Percentiles rank a stretch among this genome's conserved stretches.
phyloP scores from a whole-genome alignment of 139 green algal species.

The Chlamydomonas schloesseri region DNA sequence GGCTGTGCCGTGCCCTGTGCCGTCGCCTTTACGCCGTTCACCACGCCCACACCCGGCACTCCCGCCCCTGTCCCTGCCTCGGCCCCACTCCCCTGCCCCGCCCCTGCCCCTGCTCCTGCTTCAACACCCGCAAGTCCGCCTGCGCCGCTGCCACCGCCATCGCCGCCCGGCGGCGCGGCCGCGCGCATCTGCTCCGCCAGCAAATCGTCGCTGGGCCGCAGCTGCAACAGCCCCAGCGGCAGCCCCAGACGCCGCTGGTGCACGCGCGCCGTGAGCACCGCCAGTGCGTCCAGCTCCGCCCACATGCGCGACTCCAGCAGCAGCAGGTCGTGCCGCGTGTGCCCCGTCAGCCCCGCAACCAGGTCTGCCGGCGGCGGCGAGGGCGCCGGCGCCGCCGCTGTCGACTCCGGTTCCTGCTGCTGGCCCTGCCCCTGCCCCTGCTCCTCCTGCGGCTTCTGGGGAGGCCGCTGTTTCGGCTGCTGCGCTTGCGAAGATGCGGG shows the following conservation, averaged over 20 bases:
- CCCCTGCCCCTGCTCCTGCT: too few species aligned
- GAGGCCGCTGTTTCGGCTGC: too few species aligned
- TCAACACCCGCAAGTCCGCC: too few species aligned
- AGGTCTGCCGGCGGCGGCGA: not conserved
- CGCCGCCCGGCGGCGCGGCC: not conserved
- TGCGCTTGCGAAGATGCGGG: too few species aligned
- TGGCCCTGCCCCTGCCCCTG: too few species aligned
- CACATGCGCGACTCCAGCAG: constrained; percentile 57
- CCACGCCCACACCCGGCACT: not conserved
- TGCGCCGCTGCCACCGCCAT: not conserved
- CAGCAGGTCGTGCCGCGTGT: constrained; percentile 35
- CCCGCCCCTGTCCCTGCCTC: not conserved
- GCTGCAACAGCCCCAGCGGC: constrained; percentile 57
- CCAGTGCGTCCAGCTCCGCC: constrained; percentile 59
- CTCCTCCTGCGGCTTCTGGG: too few species aligned
- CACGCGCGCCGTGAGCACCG: constrained; percentile 41
- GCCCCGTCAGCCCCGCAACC: not conserved
- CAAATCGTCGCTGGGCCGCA: constrained; percentile 41
- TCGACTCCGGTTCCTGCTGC: too few species aligned
- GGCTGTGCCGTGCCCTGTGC: not conserved
- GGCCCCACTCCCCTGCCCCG: too few species aligned
- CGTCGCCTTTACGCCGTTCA: not conserved
- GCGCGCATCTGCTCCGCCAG: not conserved
- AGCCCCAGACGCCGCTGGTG: constrained; percentile 20
- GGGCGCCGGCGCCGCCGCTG: too few species aligned